These are phyloP conservation scores for Paspalum notatum DNA, from an alignment of 176 grass and related monocot genomes.

Conservation along the genomic window DNA sequence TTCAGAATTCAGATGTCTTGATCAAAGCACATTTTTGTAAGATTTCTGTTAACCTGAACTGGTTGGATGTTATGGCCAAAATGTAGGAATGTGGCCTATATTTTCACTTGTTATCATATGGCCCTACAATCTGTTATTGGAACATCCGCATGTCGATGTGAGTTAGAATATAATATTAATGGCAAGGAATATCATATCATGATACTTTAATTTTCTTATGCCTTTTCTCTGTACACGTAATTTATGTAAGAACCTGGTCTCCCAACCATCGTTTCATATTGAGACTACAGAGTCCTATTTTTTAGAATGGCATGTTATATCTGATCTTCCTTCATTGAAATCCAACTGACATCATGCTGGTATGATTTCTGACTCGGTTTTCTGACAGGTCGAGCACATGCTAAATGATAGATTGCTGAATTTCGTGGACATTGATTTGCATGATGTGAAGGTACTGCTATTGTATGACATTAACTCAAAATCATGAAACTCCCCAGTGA, in stretches of 20 bases:
- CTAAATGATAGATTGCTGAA: slow-evolving; percentile 92
- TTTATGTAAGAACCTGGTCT: slow-evolving; percentile 18
- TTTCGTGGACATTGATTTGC: slow-evolving; percentile 88
- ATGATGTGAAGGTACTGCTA: slow-evolving; percentile 84
- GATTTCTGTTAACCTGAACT: slow-evolving; percentile 1
- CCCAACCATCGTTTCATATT: neutral
- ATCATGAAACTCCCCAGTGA: slow-evolving; percentile 20
- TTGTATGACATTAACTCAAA: slow-evolving; percentile 32
- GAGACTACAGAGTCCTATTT: slow-evolving; percentile 4
- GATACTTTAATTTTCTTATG: neutral
- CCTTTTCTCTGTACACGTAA: neutral
- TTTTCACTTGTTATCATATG: slow-evolving; percentile 20
- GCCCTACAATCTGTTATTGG: neutral
- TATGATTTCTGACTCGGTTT: slow-evolving; percentile 41
- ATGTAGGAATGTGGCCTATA: slow-evolving; percentile 26
- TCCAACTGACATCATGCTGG: slow-evolving; percentile 20
- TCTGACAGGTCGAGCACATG: slow-evolving; percentile 85
- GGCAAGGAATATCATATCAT: slow-evolving; percentile 23
- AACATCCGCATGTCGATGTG: neutral
- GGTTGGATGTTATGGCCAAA: neutral
- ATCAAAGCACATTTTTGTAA: neutral
- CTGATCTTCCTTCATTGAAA: slow-evolving; percentile 3
- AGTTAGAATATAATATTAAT: slow-evolving; percentile 17
- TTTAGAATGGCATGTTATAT: slow-evolving; percentile 26
- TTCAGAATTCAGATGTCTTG: neutral